phyloP scores from a whole-genome alignment of 2,329 filamentous ascomycete species.

The Colletotrichum shisoi region DNA sequence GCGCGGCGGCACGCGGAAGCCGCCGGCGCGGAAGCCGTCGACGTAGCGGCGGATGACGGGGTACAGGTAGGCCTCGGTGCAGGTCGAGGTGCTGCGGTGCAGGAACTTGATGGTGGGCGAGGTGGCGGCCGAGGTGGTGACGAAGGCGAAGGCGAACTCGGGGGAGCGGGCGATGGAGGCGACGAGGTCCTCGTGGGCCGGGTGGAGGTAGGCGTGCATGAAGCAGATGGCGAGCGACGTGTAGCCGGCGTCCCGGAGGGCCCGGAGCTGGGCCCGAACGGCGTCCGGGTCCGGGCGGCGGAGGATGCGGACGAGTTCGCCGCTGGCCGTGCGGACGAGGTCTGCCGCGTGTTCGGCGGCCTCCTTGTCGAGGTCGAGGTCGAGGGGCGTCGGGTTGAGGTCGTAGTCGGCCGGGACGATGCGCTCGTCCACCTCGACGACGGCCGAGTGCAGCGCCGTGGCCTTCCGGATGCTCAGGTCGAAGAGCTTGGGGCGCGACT shows the following conservation, averaged over 20 bases:
- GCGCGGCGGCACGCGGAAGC: slow-evolving; percentile 67
- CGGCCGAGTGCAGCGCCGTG: slow-evolving; percentile 71
- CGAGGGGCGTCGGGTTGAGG: slow-evolving; percentile 65
- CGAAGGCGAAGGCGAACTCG: slow-evolving; percentile 71
- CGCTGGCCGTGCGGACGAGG: slow-evolving; percentile 68
- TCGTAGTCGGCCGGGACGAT: slow-evolving; percentile 78
- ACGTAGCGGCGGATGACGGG: slow-evolving; percentile 75
- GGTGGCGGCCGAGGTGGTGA: slow-evolving; percentile 70
- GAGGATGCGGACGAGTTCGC: slow-evolving; percentile 71
- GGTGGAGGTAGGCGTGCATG: slow-evolving; percentile 73
- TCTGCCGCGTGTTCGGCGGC: slow-evolving; percentile 48
- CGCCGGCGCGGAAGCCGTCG: slow-evolving; percentile 68
- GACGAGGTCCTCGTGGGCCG: slow-evolving; percentile 61
- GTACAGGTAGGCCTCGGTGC: slow-evolving; percentile 76
- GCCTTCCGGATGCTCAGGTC: slow-evolving; percentile 73
- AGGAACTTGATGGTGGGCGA: slow-evolving; percentile 78
- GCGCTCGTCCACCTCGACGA: slow-evolving; percentile 75
- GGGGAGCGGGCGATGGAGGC: slow-evolving; percentile 57
- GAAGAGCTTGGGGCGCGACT: slow-evolving; percentile 75
- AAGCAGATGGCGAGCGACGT: slow-evolving; percentile 64
- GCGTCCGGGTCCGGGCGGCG: slow-evolving; percentile 59
- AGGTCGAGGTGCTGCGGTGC: slow-evolving; percentile 71
- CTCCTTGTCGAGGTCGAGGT: too few species aligned
- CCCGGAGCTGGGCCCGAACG: slow-evolving; percentile 64
- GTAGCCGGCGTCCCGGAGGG: slow-evolving; percentile 67